Evolutionary conservation across 306 rosid species (phyloP).

Genomic region (Fragaria nilgerrensis): DNA sequence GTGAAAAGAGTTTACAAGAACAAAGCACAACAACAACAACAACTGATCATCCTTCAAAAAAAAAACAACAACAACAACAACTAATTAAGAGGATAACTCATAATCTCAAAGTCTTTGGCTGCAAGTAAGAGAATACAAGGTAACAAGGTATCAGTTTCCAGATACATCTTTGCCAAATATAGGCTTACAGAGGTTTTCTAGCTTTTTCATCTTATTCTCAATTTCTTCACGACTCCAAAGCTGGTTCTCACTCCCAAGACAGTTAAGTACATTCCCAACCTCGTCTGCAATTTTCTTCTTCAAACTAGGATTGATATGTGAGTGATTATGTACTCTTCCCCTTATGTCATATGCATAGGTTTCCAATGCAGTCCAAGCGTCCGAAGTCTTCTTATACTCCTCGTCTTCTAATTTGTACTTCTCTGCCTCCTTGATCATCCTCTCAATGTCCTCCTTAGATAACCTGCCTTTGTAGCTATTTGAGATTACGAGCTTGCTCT

Average conservation of each 20-base stretch:
- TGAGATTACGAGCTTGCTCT: slow-evolving; percentile 34
- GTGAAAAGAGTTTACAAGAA: no score
- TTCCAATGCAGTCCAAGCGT: slow-evolving; percentile 21
- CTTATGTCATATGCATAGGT: slow-evolving; percentile 30
- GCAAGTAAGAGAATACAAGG: no score
- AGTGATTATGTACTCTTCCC: background rate
- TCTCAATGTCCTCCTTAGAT: slow-evolving; percentile 35
- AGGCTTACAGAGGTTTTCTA: slow-evolving; percentile 24
- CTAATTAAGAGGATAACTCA: no score
- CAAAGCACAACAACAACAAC: no score
- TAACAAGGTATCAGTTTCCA: background rate
- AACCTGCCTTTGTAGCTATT: slow-evolving; percentile 29
- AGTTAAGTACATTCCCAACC: slow-evolving; percentile 14
- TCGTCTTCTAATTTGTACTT: slow-evolving; percentile 36
- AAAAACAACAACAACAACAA: no score
- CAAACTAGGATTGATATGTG: slow-evolving; percentile 3
- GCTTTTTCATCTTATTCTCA: slow-evolving; percentile 26
- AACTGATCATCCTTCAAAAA: no score
- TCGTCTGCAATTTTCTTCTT: slow-evolving; percentile 30
- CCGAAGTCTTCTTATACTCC: slow-evolving; percentile 26
- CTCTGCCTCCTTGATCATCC: slow-evolving; percentile 43
- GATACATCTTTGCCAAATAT: slow-evolving; percentile 19
- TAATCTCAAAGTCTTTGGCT: no score
- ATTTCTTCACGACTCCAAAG: slow-evolving; percentile 18
- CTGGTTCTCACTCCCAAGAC: slow-evolving; percentile 24